A percentile compares a stretch with the other conserved stretches of the same genome.
These are phyloP conservation scores for Monascus ruber DNA, from an alignment of 2,329 filamentous ascomycete genomes.

Conservation along the genomic window DNA sequence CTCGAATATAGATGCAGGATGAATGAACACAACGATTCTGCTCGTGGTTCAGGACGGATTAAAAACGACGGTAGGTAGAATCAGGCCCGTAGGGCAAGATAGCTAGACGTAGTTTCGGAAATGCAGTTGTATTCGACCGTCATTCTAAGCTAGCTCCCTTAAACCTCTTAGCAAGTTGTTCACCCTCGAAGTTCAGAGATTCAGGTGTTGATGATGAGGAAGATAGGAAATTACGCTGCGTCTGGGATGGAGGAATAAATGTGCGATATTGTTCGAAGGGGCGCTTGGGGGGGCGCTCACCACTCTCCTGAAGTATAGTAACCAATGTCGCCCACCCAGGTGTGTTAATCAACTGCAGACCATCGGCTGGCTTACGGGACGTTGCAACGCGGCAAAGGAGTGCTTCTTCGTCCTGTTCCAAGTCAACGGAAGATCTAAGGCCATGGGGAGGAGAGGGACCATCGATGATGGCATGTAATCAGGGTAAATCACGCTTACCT, in stretches of 20 bases:
- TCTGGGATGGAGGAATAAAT: conserved; percentile 12
- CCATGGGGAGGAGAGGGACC: not conserved
- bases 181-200: conserved; percentile 39
- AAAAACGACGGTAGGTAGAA: not conserved
- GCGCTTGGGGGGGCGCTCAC: conserved; percentile 87
- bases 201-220: conserved; percentile 22
- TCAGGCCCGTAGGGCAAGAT: too few relatives aligned
- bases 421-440: not conserved
- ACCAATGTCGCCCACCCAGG: conserved; percentile 89
- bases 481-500: conserved; percentile 46
- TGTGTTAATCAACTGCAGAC: conserved; percentile 72
- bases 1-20: not conserved
- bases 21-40: not conserved
- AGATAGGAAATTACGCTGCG: conserved; percentile 15
- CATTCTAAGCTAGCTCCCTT: conserved; percentile 49
- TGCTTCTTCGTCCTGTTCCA: conserved; percentile 67
- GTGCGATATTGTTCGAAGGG: conserved; percentile 28
- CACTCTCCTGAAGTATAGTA: conserved; percentile 88
- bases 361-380: conserved; percentile 67
- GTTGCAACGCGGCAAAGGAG: conserved; percentile 78
- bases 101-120: not conserved
- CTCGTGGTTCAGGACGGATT: not conserved
- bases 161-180: conserved; percentile 54
- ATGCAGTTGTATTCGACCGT: conserved; percentile 6
- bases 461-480: not conserved